A percentile compares a stretch with the other conserved stretches of the same genome.
phyloP scores from a whole-genome alignment of 2,329 filamentous ascomycete species.

The Colletotrichum sp. region DNA sequence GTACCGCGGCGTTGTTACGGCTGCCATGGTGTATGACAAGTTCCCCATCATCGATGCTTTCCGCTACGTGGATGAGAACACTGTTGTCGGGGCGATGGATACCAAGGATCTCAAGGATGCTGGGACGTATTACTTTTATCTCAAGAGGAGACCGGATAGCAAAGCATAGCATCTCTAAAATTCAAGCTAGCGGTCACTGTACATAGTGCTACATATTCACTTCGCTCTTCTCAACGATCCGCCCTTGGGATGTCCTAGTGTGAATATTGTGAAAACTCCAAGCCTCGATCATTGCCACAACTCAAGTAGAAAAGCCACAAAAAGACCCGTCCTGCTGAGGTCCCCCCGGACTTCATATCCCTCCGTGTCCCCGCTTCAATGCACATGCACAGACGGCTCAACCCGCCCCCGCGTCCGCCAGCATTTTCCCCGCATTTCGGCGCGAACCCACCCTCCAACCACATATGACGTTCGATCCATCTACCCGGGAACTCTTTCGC shows the following conservation, averaged over 20 bases:
- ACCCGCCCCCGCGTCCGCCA: neutral
- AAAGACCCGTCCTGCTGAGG: neutral
- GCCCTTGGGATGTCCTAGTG: neutral
- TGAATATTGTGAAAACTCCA: too few relatives aligned
- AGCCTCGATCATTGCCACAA: neutral
- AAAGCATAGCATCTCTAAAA: neutral
- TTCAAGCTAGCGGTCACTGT: rapidly evolving
- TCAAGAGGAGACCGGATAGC: neutral
- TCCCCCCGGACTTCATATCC: neutral
- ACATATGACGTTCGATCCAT: neutral
- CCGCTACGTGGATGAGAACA: constrained; percentile 28
- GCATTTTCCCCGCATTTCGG: neutral
- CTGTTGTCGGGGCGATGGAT: constrained; percentile 32
- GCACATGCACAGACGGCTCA: neutral
- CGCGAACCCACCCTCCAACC: neutral
- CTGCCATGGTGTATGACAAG: constrained; percentile 33
- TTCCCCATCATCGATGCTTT: constrained; percentile 34
- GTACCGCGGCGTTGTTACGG: constrained; percentile 27
- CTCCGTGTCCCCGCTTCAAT: neutral
- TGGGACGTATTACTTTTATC: constrained; percentile 30
- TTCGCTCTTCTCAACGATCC: neutral
- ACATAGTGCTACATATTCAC: neutral
- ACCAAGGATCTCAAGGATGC: constrained; percentile 8
- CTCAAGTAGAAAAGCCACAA: neutral
- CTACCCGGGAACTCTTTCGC: neutral